phyloP scores from a whole-genome alignment of 805 yeast species.

The Zygotorulaspora sp. region DNA sequence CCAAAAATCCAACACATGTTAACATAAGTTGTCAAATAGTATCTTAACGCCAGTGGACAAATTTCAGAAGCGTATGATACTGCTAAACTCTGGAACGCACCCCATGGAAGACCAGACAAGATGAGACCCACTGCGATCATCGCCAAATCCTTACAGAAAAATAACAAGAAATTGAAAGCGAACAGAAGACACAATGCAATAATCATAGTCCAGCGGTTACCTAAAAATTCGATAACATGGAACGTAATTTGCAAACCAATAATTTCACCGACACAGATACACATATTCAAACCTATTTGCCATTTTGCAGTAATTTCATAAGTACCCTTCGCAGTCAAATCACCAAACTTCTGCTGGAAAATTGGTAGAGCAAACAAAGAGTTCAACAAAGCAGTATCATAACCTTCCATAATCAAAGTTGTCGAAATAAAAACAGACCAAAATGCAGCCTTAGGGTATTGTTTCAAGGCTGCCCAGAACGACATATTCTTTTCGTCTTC shows the following conservation, averaged over 20 bases:
- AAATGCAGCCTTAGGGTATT: constrained; percentile 43
- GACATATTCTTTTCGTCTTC: constrained; percentile 29
- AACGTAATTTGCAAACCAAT: constrained; percentile 46
- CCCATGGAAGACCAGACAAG: constrained; percentile 49
- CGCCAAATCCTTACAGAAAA: constrained; percentile 41
- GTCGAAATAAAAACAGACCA: constrained; percentile 45
- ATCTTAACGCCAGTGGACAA: constrained; percentile 48
- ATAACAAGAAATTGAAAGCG: constrained; percentile 43
- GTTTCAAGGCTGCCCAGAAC: constrained; percentile 35
- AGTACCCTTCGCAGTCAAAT: constrained; percentile 18
- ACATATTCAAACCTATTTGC: constrained; percentile 38
- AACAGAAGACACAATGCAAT: constrained; percentile 30
- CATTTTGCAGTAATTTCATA: constrained; percentile 40
- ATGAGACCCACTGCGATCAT: constrained; percentile 43
- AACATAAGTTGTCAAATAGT: constrained; percentile 47
- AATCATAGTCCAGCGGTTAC: constrained; percentile 41
- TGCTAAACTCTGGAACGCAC: constrained; percentile 48
- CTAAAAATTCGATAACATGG: constrained; percentile 41
- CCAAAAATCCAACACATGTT: constrained; percentile 55
- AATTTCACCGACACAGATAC: constrained; percentile 39
- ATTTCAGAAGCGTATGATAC: constrained; percentile 55
- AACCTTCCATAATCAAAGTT: constrained; percentile 48
- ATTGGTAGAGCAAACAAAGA: constrained; percentile 46
- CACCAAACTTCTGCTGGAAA: constrained; percentile 42
- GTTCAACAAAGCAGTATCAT: constrained; percentile 40